Percentiles rank a stretch among this genome's conserved stretches.
Evolutionary conservation across 257 asterid species (phyloP).

Genomic region (Fraxinus americana): DNA sequence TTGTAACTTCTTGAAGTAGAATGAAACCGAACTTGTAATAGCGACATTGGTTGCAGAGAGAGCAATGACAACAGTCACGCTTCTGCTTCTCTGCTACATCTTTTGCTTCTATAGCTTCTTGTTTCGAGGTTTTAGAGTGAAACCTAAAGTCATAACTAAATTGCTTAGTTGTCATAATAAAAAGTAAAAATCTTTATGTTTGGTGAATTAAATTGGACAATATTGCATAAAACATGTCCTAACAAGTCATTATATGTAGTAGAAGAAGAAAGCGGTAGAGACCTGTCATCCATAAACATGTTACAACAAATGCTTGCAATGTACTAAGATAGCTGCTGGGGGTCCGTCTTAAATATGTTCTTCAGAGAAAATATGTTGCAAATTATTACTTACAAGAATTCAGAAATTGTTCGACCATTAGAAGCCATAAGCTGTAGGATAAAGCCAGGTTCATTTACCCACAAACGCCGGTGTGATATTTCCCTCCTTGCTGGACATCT

Average conservation of each 20-base stretch:
- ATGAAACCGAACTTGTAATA: not conserved
- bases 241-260: not conserved
- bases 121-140: too few species aligned
- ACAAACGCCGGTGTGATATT: not conserved
- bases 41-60: not conserved
- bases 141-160: too few species aligned
- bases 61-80: not conserved
- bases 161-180: too few species aligned
- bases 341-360: not conserved
- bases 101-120: too few species aligned
- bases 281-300: not conserved
- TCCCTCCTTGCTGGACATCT: not conserved
- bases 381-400: not conserved
- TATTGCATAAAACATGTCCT: not conserved
- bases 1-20: not conserved
- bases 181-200: too few species aligned
- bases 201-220: too few species aligned
- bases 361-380: not conserved
- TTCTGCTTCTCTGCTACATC: too few species aligned
- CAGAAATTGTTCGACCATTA: not conserved
- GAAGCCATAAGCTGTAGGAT: slow-evolving; percentile 11
- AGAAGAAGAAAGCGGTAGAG: not conserved
- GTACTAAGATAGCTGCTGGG: not conserved
- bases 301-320: not conserved
- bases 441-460: not conserved